Evolutionary conservation across 257 asterid species (phyloP).

Genomic region (Fraxinus americana): DNA sequence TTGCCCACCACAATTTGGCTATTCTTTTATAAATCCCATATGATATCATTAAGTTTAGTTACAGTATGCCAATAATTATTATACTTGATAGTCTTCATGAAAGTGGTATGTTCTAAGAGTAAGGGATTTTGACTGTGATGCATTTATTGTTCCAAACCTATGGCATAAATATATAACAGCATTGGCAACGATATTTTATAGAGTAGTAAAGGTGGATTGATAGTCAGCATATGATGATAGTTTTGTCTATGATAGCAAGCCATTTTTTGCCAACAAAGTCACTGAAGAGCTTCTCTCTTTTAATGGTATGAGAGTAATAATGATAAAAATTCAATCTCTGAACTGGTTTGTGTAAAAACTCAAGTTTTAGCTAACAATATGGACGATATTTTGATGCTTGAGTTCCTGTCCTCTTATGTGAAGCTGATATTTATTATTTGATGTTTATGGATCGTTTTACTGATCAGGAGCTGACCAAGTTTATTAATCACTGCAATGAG

Average conservation of each 20-base stretch:
- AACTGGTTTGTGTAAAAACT: not conserved
- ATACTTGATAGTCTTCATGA: not conserved
- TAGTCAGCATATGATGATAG: not conserved
- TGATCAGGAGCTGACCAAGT: slow-evolving; percentile 54
- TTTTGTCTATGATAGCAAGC: not conserved
- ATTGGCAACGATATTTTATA: not conserved
- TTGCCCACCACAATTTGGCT: not conserved
- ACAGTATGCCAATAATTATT: not conserved
- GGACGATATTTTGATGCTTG: not conserved
- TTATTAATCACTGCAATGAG: slow-evolving; percentile 50
- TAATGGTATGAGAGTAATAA: not conserved
- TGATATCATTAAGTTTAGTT: not conserved
- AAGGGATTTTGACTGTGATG: not conserved
- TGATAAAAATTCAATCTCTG: not conserved
- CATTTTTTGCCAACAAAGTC: not conserved
- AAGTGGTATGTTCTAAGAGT: not conserved
- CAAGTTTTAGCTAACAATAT: not conserved
- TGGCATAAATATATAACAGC: not conserved
- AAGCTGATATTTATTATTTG: not conserved
- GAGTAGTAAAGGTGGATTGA: not conserved
- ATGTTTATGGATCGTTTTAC: not conserved
- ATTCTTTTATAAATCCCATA: not conserved
- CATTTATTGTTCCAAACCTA: not conserved
- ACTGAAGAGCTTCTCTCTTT: not conserved
- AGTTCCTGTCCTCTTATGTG: not conserved